These are phyloP conservation scores for Auxenochlorella pyrenoidosa DNA, from an alignment of 139 green algal genomes.

Conservation along the genomic window DNA sequence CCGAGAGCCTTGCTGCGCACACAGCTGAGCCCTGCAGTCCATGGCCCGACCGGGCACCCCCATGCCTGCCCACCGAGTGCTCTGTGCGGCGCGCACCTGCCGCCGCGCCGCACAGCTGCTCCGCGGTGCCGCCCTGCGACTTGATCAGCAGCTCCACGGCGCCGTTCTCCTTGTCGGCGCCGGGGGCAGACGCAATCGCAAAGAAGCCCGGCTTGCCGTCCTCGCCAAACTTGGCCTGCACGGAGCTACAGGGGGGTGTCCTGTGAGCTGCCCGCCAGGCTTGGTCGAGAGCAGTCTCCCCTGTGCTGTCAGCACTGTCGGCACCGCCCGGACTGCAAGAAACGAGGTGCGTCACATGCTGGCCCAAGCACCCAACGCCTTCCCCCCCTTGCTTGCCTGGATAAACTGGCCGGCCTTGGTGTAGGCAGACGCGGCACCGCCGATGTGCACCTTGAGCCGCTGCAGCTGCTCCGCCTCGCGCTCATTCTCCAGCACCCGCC, in stretches of 20 bases:
- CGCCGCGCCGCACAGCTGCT: slow-evolving; percentile 54
- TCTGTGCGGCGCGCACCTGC: neutral
- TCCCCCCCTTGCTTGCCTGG: slow-evolving; percentile 46
- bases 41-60: too few relatives aligned
- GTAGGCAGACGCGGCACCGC: slow-evolving; percentile 65
- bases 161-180: slow-evolving; percentile 46
- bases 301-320: too few relatives aligned
- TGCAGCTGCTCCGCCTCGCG: slow-evolving; percentile 55
- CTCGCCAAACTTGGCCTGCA: slow-evolving; percentile 31
- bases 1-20: too few relatives aligned
- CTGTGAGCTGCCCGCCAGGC: neutral
- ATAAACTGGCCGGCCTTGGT: slow-evolving; percentile 90
- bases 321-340: too few relatives aligned
- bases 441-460: slow-evolving; percentile 70
- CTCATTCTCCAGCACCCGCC: slow-evolving; percentile 32
- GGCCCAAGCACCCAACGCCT: too few relatives aligned
- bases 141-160: slow-evolving; percentile 79
- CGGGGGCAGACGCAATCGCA: slow-evolving; percentile 87
- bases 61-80: too few relatives aligned
- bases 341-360: too few relatives aligned
- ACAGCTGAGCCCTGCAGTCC: too few relatives aligned
- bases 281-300: too few relatives aligned
- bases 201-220: slow-evolving; percentile 91
- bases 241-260: neutral
- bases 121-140: slow-evolving; percentile 62